Base-by-base conservation (phyloP, 345 rosid genomes). In the Geranium brycei region DNA sequence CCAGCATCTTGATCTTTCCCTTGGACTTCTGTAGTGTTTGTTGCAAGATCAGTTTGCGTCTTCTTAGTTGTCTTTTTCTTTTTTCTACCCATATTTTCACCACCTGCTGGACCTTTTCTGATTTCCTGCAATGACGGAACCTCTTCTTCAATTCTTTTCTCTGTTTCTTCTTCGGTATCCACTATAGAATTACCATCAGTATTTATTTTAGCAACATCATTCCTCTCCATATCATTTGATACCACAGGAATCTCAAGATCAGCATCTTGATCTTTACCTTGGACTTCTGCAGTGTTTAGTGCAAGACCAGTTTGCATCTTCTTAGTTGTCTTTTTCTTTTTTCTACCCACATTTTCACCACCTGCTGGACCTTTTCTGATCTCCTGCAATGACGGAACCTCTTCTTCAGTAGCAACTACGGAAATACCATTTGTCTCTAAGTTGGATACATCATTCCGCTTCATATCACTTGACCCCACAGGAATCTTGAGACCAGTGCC, bases 51-150 rank as follows among this genome's bases (percentile, higher is more conserved):
- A 35, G 73, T 67, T 57, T 11, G 53, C 53, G 72, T 77, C 72
- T 73, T 81, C 73, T 75, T 82, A 17, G 69, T 64, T 76, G 72
- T 83, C 82, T 76, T 78, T 73, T 73, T 79, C 18, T 75, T 64
- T 58, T 69, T 77, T 73, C 71, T 68, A 32, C 4, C 80, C 55
- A 14, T 62, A 60, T 66, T 70, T 62, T 66, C 84, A 6, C 38
- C 6, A 32, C 38, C 38, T 32, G 38, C 38, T 32, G 3, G 38
- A 32, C 38, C 6, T 32, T 32, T 6, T 3, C 6, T 32, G 38
- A 32, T 32, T 32, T 32, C 6, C 38, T 32, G 38, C 38, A 6
- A 32, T 32, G 6, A 32, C 38, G 38, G 38, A 32, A 32, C 38
- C 38, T 32, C 4, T 32, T 41, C 51, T 15, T 3, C 16, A 56